These are phyloP conservation scores for Evernia prunastri DNA, from an alignment of 495 filamentous ascomycete genomes.

Conservation along the genomic window DNA sequence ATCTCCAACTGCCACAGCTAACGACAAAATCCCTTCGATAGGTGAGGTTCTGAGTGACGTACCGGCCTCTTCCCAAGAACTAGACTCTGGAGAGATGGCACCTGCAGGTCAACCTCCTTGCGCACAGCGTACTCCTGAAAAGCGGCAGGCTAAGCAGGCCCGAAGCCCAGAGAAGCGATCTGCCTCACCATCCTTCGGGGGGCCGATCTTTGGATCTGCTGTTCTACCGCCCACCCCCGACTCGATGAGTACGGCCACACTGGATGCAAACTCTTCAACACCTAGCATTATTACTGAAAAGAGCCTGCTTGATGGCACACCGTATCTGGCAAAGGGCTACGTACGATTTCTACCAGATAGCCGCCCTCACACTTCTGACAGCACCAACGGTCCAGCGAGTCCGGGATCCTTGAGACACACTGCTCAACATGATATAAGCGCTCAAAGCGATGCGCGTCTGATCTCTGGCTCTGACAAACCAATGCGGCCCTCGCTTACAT, in stretches of 20 bases:
- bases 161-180: conserved; percentile 16
- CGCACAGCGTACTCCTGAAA: conserved; percentile 13
- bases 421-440: background rate
- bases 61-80: background rate
- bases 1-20: background rate
- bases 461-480: background rate
- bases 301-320: conserved; percentile 17
- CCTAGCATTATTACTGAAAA: conserved; percentile 26
- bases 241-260: conserved; percentile 23
- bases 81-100: background rate
- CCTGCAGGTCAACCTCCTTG: background rate
- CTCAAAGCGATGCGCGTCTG: background rate
- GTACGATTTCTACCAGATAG: background rate
- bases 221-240: conserved; percentile 26
- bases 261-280: conserved; percentile 24
- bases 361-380: conserved; percentile 9
- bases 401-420: conserved; percentile 6
- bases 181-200: conserved; percentile 14
- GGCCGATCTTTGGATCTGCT: conserved; percentile 20
- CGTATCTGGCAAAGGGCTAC: conserved; percentile 9
- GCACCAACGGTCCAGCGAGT: conserved; percentile 3
- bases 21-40: conserved; percentile 20
- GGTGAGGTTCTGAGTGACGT: conserved; percentile 17
- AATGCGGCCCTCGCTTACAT: conserved; percentile 12
- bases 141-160: conserved; percentile 8